These are phyloP conservation scores for Cutaneotrichosporon sp. DNA, from an alignment of 1,284 basidiomycete genomes.

Conservation along the genomic window DNA sequence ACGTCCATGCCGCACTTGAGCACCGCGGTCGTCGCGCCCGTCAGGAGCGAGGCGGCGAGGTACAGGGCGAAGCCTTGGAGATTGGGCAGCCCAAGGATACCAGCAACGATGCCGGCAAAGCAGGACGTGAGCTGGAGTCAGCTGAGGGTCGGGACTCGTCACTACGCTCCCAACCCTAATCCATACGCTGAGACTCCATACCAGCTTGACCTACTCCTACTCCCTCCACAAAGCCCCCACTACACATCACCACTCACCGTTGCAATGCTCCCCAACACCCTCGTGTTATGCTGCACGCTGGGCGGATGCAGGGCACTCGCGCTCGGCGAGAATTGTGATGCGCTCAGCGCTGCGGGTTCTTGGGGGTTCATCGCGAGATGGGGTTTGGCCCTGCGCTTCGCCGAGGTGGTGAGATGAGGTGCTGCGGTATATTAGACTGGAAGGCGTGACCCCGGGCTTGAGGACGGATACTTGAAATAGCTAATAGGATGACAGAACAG, in stretches of 20 bases:
- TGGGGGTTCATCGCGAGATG: conserved; percentile 26
- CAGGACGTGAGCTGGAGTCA: conserved; percentile 59
- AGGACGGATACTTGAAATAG: too few relatives aligned
- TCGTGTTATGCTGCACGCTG: conserved; percentile 65
- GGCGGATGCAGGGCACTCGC: conserved; percentile 57
- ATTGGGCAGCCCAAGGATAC: conserved; percentile 79
- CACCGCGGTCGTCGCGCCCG: conserved; percentile 60
- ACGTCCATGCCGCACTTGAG: conserved; percentile 62
- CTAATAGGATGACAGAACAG: too few relatives aligned
- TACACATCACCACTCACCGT: conserved; percentile 36
- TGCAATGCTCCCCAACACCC: conserved; percentile 50
- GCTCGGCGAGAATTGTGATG: conserved; percentile 32
- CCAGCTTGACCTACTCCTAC: too few relatives aligned
- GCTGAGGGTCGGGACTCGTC: conserved; percentile 25
- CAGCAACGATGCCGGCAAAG: conserved; percentile 76
- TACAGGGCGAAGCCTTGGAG: conserved; percentile 74
- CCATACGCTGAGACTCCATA: too few relatives aligned
- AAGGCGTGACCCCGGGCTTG: too few relatives aligned
- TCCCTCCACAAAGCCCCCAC: too few relatives aligned
- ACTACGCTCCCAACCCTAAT: too few relatives aligned
- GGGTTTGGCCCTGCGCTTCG: too few relatives aligned
- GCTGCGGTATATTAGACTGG: too few relatives aligned
- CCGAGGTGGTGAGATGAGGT: too few relatives aligned
- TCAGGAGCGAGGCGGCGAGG: conserved; percentile 60
- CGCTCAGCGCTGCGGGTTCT: conserved; percentile 22